Base-by-base conservation (phyloP, 139 green algal genomes). In the Dunaliella primolecta region DNA sequence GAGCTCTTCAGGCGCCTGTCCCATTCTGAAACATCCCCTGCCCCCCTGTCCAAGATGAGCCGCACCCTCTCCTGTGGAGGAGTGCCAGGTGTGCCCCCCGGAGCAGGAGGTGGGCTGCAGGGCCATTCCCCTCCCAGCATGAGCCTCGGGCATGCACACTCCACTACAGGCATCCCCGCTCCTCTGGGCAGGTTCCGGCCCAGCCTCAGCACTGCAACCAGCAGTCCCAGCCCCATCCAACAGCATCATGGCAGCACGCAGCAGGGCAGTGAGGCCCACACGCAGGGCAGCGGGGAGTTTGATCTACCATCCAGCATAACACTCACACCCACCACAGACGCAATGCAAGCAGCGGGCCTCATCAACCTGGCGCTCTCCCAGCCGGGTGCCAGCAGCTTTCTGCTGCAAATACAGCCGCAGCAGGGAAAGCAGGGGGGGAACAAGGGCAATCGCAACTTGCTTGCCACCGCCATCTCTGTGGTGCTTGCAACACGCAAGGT, bases 321-420 rank as follows among this genome's bases (percentile, higher is more conserved):
- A 3, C 11, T 86, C 2, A 82, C 81, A 32, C 78, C 83, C 74
- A 36, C 56, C 38, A 87, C 86, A 2, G 86, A 87, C n/a, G 55
- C 80, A 1, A 78, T 85, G 55, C 86, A 89, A 34, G 83, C 86
- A 71, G 83, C 86, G 0, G 81, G 79, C 2, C 57, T 87, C 15
- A 82, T 89, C 7, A 89, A 89, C 57, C 87, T 87, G 23, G 74
- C 86, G 0, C 83, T 89, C 15, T 75, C 79, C 1, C 86, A 89
- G 80, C 86, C 86, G 0, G 56, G 74, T 23, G 38, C 83, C 30
- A 82, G 70, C 0, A 86, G 75, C 1, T 89, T 87, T 71, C 79
- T 89, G 30, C 83, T 89, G 38, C 82, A 86, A 15, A 75, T 80
- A 1, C 83, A 86, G 30, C 34, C 82, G 21, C 46, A 64, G 46